Conservation (phyloP, 352 stramenopile genomes). For the Pythium brachiatum region DNA sequence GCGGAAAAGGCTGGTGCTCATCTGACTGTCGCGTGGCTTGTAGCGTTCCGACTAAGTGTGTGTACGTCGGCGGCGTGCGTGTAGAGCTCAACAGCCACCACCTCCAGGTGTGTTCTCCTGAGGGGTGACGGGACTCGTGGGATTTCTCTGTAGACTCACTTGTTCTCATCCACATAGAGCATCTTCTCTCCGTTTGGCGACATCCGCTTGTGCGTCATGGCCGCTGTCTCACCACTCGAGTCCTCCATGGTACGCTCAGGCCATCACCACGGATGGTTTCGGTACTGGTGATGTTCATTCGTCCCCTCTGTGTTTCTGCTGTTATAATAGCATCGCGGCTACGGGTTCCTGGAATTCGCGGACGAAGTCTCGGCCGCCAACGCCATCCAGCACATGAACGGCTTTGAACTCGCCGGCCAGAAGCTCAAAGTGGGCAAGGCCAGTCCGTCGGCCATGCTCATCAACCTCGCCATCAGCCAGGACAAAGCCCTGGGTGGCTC, state of each 20-base stretch:
- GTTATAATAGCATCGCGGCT: constrained; percentile 63
- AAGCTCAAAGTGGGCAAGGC: constrained; percentile 78
- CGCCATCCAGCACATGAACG: constrained; percentile 83
- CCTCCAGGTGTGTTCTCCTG: constrained; percentile 41
- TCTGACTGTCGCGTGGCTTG: neutral
- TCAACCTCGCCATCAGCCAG: constrained; percentile 62
- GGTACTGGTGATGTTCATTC: neutral
- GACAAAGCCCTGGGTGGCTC: constrained; percentile 50
- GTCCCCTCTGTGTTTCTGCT: neutral
- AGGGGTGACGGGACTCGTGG: neutral
- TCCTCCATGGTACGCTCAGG: constrained; percentile 33
- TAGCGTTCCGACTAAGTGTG: constrained; percentile 68
- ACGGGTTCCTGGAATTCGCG: constrained; percentile 72
- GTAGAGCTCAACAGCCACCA: constrained; percentile 75
- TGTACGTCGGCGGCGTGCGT: constrained; percentile 72
- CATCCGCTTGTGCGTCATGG: constrained; percentile 68
- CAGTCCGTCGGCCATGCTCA: constrained; percentile 57
- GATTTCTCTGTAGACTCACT: neutral
- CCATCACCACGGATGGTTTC: neutral
- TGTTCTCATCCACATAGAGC: constrained; percentile 32
- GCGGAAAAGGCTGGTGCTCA: no score
- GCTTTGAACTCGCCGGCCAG: constrained; percentile 72
- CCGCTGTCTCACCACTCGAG: constrained; percentile 52
- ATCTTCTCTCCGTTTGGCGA: constrained; percentile 79
- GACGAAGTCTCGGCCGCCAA: constrained; percentile 56